Base-by-base conservation (phyloP, 768 basidiomycete genomes). In the Mycena amicta region DNA sequence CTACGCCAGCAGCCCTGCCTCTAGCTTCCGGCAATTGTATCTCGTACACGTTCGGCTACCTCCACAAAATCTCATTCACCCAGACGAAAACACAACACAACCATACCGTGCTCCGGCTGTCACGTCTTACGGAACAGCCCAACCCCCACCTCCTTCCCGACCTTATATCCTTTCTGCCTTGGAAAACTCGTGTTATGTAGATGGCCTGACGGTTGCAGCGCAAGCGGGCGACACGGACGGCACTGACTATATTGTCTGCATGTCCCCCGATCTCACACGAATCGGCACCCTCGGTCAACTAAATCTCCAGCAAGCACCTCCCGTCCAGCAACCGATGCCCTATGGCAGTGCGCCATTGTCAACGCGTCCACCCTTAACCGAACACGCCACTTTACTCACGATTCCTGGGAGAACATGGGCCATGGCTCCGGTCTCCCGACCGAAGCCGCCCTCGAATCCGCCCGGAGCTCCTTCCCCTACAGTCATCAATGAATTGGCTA, bases 391-490 rank as follows among this genome's bases (percentile, higher is more conserved):
- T 4, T 68, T 93, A 25, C 73, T 95, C n/a, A 77, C 87, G 12
- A 87, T 95, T 55, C 86, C 88, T 15, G 94, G 94, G 1, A 77
- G 86, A 62, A 92, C 92, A 5, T 94, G 92, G 91, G 89, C 87
- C 25, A 87, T 93, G 77, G 87, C 88, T 3, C 75, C 82, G 20
- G 78, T 88, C 33, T 76, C 78, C 3, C 75, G 61, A 20, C 56
- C 65, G 28, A 25, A 52, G n/a, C 56, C 65, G 3, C 45, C 68
- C 5, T 54, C 68, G 31, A 68, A 67, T 39, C 77, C 72, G 50
- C 66, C 75, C 16, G 73, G 76, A 23, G 72, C 80, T 11, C 82
- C 86, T 27, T 72, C 77, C 1, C 86, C 88, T 13, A 75, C 81
- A 2, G 74, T 82, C 29, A 85, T 82, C 50, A 94, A 95, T 67